Evolutionary conservation across 2,329 filamentous ascomycete species (phyloP).

Genomic region (Paramyrothecium sp.): DNA sequence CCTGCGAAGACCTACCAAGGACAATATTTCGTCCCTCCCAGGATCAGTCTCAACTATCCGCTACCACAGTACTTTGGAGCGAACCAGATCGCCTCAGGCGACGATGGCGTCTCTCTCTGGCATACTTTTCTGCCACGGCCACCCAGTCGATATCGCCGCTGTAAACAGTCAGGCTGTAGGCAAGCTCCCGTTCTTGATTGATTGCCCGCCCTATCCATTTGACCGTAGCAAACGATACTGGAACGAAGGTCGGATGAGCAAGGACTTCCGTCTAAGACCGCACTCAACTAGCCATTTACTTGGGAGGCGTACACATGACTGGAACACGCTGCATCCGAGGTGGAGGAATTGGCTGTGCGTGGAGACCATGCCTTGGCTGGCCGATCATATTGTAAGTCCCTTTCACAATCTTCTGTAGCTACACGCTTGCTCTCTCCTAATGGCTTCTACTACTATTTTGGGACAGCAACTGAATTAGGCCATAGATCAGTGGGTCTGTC

Average conservation of each 20-base stretch:
- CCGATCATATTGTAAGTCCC: not conserved
- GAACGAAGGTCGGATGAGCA: not conserved
- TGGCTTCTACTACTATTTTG: too few relatives aligned
- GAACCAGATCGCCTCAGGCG: not conserved
- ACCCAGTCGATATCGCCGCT: not conserved
- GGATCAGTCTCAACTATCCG: not conserved
- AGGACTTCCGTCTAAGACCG: not conserved
- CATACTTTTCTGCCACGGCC: not conserved
- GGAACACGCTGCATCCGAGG: not conserved
- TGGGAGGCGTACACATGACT: not conserved
- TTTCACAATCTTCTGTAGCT: too few relatives aligned
- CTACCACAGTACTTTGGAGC: not conserved
- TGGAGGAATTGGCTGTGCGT: not conserved
- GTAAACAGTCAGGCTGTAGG: not conserved
- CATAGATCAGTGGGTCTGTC: not conserved
- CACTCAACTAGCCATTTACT: not conserved
- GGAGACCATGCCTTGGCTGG: not conserved
- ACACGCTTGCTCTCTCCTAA: too few relatives aligned
- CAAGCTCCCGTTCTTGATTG: not conserved
- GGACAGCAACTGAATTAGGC: too few relatives aligned
- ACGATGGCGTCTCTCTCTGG: not conserved
- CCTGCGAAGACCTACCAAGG: not conserved
- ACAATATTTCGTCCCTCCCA: not conserved
- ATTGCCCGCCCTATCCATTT: not conserved
- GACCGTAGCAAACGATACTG: not conserved